Percentiles rank a stretch among this genome's conserved stretches.
phyloP scores from a whole-genome alignment of 148 eudicot species.

The Chenopodium formosanum region DNA sequence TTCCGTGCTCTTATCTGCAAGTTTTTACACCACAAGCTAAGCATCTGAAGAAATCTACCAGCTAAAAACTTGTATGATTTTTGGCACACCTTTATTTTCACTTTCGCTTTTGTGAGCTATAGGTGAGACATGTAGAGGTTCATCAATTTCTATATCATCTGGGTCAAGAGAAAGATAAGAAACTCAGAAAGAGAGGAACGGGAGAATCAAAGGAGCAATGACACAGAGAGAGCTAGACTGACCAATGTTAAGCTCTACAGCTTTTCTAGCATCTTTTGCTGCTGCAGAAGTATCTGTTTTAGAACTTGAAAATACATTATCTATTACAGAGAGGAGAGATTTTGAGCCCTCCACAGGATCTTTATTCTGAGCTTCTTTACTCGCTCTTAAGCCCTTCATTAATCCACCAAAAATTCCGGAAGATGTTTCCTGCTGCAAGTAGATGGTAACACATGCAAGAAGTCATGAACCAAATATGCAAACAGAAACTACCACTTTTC shows the following conservation, averaged over 20 bases:
- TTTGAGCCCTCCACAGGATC: conserved; percentile 36
- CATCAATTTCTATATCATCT: conserved; percentile 88
- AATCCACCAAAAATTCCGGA: conserved; percentile 63
- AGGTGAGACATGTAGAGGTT: conserved; percentile 49
- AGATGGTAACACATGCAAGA: conserved; percentile 1
- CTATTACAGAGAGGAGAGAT: conserved; percentile 42
- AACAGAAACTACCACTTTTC: neutral
- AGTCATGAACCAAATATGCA: conserved; percentile 15
- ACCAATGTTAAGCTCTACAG: conserved; percentile 68
- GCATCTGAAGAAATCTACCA: neutral
- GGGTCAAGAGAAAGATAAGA: conserved; percentile 28
- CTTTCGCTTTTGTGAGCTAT: conserved; percentile 31
- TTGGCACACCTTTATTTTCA: conserved; percentile 49
- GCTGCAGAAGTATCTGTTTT: conserved; percentile 37
- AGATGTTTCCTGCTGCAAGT: conserved; percentile 38
- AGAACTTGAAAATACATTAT: conserved; percentile 57
- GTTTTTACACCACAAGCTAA: conserved; percentile 5
- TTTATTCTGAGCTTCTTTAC: conserved; percentile 38
- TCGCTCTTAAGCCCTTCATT: conserved; percentile 62
- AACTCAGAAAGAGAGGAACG: conserved; percentile 5
- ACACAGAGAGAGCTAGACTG: conserved; percentile 13
- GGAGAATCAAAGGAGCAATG: conserved; percentile 1
- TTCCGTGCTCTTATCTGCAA: conserved; percentile 59
- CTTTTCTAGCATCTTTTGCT: conserved; percentile 34
- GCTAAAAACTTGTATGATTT: conserved; percentile 2